Conservation (phyloP, 1,284 basidiomycete species). For the Leccinum subatratum region DNA sequence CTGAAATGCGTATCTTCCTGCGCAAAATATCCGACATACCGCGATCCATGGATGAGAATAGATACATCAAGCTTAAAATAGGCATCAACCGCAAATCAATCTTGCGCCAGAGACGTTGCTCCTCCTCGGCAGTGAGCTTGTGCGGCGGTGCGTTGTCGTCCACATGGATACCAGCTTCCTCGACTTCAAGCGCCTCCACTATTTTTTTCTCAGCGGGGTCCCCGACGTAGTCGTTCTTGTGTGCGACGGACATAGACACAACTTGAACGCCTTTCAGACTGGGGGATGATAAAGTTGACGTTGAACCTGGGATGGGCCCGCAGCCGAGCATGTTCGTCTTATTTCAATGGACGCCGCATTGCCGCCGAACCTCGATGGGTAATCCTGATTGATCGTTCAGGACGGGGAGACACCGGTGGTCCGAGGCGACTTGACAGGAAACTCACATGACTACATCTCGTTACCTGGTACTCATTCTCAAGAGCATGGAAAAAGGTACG, state of each 20-base stretch:
- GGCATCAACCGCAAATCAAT: conserved; percentile 62
- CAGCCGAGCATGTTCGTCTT: neutral
- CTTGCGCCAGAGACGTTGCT: conserved; percentile 58
- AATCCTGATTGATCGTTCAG: neutral
- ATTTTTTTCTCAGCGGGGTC: neutral
- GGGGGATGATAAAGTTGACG: neutral
- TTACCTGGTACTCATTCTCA: neutral
- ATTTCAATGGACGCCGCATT: neutral
- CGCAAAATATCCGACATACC: conserved; percentile 34
- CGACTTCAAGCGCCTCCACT: neutral
- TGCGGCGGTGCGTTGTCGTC: conserved; percentile 5
- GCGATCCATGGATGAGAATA: conserved; percentile 56
- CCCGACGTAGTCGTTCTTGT: neutral
- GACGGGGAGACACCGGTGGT: neutral
- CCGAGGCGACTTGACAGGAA: neutral
- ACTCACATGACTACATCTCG: neutral
- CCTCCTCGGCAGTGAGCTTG: conserved; percentile 38
- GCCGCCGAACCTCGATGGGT: neutral
- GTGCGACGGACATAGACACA: neutral
- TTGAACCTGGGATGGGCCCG: neutral
- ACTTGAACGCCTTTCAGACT: neutral
- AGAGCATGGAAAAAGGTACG: conserved; percentile 1
- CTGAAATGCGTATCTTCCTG: neutral
- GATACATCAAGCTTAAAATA: conserved; percentile 60
- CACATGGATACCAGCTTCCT: neutral